phyloP scores from a whole-genome alignment of 495 filamentous ascomycete genomes.

The Gamarada debralockiae region DNA sequence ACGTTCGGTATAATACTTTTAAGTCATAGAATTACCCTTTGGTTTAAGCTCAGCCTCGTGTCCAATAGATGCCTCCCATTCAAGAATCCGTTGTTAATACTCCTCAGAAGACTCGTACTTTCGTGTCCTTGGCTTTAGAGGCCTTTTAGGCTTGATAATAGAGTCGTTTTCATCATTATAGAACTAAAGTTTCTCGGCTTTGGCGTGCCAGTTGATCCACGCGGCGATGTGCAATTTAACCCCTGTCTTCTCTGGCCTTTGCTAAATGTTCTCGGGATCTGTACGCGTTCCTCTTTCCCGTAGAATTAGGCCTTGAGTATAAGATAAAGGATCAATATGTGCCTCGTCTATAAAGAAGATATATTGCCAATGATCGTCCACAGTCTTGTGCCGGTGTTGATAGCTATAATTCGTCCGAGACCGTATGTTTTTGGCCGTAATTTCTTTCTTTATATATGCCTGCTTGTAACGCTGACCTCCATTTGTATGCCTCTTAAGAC shows the following conservation, averaged over 20 bases:
- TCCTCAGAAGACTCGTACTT: background rate
- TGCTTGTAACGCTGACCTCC: too few relatives aligned
- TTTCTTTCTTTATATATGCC: too few relatives aligned
- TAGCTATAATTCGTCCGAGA: too few relatives aligned
- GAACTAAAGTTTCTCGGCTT: too few relatives aligned
- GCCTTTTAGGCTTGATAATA: background rate
- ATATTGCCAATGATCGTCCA: too few relatives aligned
- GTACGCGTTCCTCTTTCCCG: slow-evolving; percentile 2
- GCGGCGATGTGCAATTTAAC: slow-evolving; percentile 3
- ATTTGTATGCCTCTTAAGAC: too few relatives aligned
- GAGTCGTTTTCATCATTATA: too few relatives aligned
- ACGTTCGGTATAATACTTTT: slow-evolving; percentile 10
- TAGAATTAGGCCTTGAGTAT: slow-evolving; percentile 1
- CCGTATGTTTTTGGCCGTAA: too few relatives aligned
- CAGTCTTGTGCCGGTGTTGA: too few relatives aligned
- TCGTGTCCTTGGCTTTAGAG: slow-evolving; percentile 3
- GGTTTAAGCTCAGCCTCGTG: background rate
- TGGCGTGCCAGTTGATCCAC: slow-evolving; percentile 6
- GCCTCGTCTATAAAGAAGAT: too few relatives aligned
- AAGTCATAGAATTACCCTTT: slow-evolving; percentile 9
- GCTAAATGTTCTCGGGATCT: slow-evolving; percentile 7
- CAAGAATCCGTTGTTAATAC: background rate
- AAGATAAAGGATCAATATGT: slow-evolving; percentile 2
- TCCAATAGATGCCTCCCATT: slow-evolving; percentile 5
- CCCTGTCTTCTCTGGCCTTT: background rate